phyloP scores from a whole-genome alignment of 208 protist genomes.

The Porcisia hertigi region DNA sequence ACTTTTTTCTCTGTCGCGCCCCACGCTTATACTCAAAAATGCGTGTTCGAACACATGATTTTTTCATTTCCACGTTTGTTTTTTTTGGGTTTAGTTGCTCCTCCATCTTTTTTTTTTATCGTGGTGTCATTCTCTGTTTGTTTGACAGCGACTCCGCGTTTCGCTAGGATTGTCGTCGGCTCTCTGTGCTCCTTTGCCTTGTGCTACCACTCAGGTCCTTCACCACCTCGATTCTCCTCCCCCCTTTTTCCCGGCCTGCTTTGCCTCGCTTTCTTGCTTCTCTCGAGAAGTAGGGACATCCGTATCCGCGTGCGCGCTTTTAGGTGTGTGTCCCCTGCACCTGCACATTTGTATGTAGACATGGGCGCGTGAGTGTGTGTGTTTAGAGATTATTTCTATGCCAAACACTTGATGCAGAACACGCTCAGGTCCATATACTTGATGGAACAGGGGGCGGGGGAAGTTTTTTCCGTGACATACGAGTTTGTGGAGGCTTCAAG shows the following conservation, averaged over 20 bases:
- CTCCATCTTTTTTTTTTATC: not conserved
- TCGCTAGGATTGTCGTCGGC: not conserved
- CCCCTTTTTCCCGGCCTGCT: too few species aligned
- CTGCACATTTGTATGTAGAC: not conserved
- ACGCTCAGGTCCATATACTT: too few species aligned
- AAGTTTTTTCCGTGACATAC: too few species aligned
- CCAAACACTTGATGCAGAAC: too few species aligned
- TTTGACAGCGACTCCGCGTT: too few species aligned
- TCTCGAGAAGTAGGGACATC: not conserved
- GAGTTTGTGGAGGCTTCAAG: too few species aligned
- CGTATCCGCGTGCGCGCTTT: not conserved
- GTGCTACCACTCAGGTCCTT: not conserved
- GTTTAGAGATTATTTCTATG: not conserved
- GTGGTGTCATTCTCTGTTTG: not conserved
- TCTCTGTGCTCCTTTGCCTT: not conserved
- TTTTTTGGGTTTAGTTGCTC: not conserved
- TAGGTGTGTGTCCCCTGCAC: not conserved
- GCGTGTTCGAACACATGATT: not conserved
- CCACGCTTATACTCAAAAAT: not conserved
- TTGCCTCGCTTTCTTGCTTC: not conserved
- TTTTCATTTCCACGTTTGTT: not conserved
- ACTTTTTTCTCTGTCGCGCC: not conserved
- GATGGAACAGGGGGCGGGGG: too few species aligned
- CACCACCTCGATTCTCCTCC: not conserved
- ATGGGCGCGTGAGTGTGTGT: not conserved